A percentile compares a stretch with the other conserved stretches of the same genome.
Evolutionary conservation across 2,329 filamentous ascomycete genomes (phyloP).

Genomic region (Pseudocercospora pini-densiflorae): DNA sequence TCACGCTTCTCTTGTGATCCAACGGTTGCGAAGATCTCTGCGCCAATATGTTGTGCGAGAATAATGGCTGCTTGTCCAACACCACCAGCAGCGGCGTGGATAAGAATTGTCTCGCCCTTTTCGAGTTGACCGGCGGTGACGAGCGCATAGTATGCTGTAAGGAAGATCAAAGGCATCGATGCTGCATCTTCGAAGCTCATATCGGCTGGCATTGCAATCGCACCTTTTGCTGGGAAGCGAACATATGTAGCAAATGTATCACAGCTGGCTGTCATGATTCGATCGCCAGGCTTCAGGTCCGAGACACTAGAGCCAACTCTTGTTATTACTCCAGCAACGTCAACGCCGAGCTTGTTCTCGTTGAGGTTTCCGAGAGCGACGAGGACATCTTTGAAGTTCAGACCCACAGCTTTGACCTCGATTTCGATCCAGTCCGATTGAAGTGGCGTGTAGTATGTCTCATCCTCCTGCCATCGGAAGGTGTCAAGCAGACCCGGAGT

Average conservation of each 20-base stretch:
- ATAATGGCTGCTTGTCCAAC: conserved; percentile 40
- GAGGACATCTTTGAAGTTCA: conserved; percentile 35
- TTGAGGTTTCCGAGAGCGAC: conserved; percentile 28
- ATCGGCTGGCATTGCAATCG: conserved; percentile 22
- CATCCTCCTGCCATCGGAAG: conserved; percentile 30
- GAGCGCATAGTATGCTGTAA: conserved; percentile 38
- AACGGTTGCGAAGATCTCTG: conserved; percentile 39
- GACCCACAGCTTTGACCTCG: conserved; percentile 30
- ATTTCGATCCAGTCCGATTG: conserved; percentile 30
- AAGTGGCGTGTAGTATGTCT: conserved; percentile 22
- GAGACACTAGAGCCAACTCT: conserved; percentile 22
- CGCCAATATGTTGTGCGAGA: conserved; percentile 33
- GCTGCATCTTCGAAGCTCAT: conserved; percentile 32
- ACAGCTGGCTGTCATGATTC: conserved; percentile 18
- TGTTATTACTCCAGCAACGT: conserved; percentile 20
- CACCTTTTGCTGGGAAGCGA: conserved; percentile 11
- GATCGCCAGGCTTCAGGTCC: conserved; percentile 22
- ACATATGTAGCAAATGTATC: conserved; percentile 25
- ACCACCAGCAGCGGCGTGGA: conserved; percentile 40
- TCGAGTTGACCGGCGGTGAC: conserved; percentile 35
- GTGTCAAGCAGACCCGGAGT: conserved; percentile 33
- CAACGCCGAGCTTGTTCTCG: conserved; percentile 17
- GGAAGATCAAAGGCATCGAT: conserved; percentile 31
- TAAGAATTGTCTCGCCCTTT: conserved; percentile 42
- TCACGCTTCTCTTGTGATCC: conserved; percentile 35